A percentile compares a stretch with the other conserved stretches of the same genome.
phyloP scores from a whole-genome alignment of 306 rosid species.

The Cajanus cajan region DNA sequence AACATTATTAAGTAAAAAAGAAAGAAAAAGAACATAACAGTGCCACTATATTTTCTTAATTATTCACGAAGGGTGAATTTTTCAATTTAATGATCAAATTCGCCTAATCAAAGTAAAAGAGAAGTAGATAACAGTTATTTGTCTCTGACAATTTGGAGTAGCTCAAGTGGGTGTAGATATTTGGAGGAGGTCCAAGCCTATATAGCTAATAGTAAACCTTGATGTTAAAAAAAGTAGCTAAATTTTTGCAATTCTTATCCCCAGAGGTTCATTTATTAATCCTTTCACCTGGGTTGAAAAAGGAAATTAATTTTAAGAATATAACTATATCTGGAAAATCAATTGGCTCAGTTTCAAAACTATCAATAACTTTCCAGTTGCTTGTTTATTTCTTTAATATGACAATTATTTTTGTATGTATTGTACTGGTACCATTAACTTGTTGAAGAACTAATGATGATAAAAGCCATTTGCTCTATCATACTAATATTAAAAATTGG shows the following conservation, averaged over 20 bases:
- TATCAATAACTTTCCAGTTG: background rate
- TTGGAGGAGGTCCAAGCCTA: background rate
- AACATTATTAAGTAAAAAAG: constrained; percentile 12
- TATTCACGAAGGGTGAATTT: background rate
- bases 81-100: background rate
- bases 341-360: background rate
- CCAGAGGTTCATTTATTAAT: background rate
- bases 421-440: background rate
- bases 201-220: background rate
- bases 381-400: background rate
- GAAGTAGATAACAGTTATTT: background rate
- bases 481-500: background rate
- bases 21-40: background rate
- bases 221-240: background rate
- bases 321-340: background rate
- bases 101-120: background rate
- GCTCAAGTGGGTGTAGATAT: background rate
- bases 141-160: background rate
- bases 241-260: background rate
- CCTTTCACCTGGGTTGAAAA: background rate
- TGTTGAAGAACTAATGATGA: background rate
- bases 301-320: background rate
- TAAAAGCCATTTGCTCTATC: background rate
- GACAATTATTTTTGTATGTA: background rate
- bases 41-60: background rate